Evolutionary conservation across 116 monocot genomes (phyloP).

Genomic region (Phalaenopsis hybrid): DNA sequence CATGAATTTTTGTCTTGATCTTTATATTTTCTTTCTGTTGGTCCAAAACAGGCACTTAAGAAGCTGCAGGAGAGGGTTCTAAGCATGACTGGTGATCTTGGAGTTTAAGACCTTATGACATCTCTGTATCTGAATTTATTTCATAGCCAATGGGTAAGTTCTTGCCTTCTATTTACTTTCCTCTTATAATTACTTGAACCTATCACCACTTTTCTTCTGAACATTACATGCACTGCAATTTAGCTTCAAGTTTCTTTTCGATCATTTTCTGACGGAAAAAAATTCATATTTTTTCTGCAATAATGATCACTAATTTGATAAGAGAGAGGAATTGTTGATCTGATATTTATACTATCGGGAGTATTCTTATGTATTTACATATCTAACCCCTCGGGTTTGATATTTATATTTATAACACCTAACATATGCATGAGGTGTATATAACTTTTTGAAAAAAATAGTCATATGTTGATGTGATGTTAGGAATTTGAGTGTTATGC

Average conservation of each 20-base stretch:
- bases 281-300: no score
- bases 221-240: not conserved
- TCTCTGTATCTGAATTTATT: not conserved
- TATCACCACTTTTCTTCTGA: not conserved
- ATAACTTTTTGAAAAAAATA: no score
- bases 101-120: constrained; percentile 11
- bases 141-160: not conserved
- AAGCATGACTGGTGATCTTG: constrained; percentile 29
- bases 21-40: not conserved
- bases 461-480: no score
- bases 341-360: no score
- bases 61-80: constrained; percentile 49
- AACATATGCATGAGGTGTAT: no score
- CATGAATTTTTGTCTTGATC: not conserved
- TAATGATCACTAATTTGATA: no score
- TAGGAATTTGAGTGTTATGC: no score
- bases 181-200: not conserved
- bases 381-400: no score
- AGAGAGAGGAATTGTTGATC: no score
- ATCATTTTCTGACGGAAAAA: no score
- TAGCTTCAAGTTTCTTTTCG: not conserved
- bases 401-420: no score
- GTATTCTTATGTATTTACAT: no score
- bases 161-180: not conserved
- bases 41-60: constrained; percentile 37